Base-by-base conservation (phyloP, 441 rosid genomes). In the Corymbia calophylla region DNA sequence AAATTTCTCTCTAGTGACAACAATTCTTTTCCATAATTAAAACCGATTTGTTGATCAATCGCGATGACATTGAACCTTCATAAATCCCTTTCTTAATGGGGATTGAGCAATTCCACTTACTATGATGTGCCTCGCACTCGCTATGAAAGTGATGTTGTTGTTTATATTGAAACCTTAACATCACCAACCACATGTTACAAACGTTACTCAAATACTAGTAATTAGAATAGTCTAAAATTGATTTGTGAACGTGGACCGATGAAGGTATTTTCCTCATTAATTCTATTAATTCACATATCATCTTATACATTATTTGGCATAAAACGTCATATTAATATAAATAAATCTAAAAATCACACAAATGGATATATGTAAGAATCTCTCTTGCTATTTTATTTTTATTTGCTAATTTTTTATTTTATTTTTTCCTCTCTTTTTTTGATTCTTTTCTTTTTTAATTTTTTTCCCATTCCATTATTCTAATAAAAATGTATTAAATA, bases 161-260 rank as follows among this genome's bases (percentile, higher is more conserved):
- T 73, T 39, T 6, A 19, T 39, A 73, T 39, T 39, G 48, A 39
- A 70, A 39, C 16, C 8, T 19, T 73, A 10, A 70, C 6, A 21
- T 73, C 5, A 2, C 29, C 27, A 73, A 21, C 4, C 7, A 6
- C 8, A 1, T 73, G 25, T 3, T 19, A 10, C 0, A 0, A 0
- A 10, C 4, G 27, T 19, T 70, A 35, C 15, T 35, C 1, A 11
- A 21, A 19, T 19, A 10, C 49, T 11, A 11, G 16, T 21, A 73
- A 39, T 73, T 12, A 0, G 21, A 3, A 39, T 73, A 10, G 8
- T 73, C 16, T 39, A 73, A 73, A 39, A 73, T 73, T 73, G 27
- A 73, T 73, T 73, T 39, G 29, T 39, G 82, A 73, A 39, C 1
- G 15, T 39, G 49, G 82, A 39, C 29, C 1, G 7, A 12, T 3